phyloP scores from a whole-genome alignment of 768 basidiomycete species.

The Amanita rubescens region DNA sequence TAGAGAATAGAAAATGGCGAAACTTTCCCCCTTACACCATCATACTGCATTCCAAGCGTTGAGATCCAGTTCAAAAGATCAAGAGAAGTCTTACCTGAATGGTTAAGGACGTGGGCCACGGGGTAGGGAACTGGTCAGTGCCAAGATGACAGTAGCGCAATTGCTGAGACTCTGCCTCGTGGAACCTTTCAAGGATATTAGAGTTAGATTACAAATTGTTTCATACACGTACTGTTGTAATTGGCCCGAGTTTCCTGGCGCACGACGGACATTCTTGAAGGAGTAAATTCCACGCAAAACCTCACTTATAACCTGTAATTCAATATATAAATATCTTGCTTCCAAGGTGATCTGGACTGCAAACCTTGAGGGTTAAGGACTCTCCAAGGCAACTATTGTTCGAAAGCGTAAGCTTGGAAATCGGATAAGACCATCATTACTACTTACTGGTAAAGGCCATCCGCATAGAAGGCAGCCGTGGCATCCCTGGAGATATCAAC shows the following conservation, averaged over 20 bases:
- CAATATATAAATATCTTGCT: neutral
- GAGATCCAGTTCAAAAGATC: neutral
- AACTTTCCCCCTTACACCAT: neutral
- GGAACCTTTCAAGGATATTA: slow-evolving; percentile 32
- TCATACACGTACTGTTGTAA: slow-evolving; percentile 40
- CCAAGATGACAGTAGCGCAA: slow-evolving; percentile 52
- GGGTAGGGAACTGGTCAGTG: slow-evolving; percentile 35
- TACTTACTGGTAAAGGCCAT: slow-evolving; percentile 38
- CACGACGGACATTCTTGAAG: slow-evolving; percentile 52
- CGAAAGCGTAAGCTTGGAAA: neutral
- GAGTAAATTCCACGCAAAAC: slow-evolving; percentile 60
- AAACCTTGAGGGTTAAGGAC: slow-evolving; percentile 48
- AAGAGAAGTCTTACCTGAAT: neutral
- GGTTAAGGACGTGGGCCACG: slow-evolving; percentile 66
- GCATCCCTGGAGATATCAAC: slow-evolving; percentile 40
- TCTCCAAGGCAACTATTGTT: slow-evolving; percentile 32
- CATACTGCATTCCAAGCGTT: neutral
- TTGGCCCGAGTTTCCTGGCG: slow-evolving; percentile 58
- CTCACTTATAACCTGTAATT: slow-evolving; percentile 43
- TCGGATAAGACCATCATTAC: neutral
- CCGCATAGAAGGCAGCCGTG: slow-evolving; percentile 39
- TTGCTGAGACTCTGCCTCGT: slow-evolving; percentile 38
- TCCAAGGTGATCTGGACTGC: neutral
- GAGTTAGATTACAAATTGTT: neutral
- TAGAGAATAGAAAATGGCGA: neutral